Percentiles rank a stretch among this genome's conserved stretches.
Conservation (phyloP, 202 grass and related monocot species). For the Schoenoplectus triqueter region DNA sequence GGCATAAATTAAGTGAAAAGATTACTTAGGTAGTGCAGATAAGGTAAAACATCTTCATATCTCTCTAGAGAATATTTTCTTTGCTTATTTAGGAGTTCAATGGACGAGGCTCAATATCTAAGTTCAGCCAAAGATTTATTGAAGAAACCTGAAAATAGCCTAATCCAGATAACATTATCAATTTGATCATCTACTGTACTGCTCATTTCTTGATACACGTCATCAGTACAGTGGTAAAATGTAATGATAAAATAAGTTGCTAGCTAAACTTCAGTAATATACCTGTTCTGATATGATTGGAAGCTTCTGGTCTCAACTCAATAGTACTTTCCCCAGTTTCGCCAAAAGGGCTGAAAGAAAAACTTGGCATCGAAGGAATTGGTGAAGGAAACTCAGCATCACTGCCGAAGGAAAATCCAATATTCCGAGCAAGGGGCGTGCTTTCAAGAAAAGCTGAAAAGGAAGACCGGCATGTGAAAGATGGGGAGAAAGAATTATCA, state of each 20-base stretch:
- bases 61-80: background rate
- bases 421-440: slow-evolving; percentile 36
- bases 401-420: slow-evolving; percentile 58
- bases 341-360: slow-evolving; percentile 61
- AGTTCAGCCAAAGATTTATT: background rate
- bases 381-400: slow-evolving; percentile 35
- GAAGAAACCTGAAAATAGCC: background rate
- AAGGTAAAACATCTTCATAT: background rate
- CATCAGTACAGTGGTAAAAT: slow-evolving; percentile 12
- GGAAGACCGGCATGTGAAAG: slow-evolving; percentile 63
- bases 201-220: slow-evolving; percentile 18
- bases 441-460: slow-evolving; percentile 48
- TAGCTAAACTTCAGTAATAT: background rate
- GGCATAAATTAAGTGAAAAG: slow-evolving; percentile 5
- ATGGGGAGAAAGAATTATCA: slow-evolving; percentile 50
- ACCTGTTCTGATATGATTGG: slow-evolving; percentile 15
- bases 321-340: slow-evolving; percentile 33
- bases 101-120: background rate
- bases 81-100: background rate
- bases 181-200: background rate
- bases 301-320: background rate
- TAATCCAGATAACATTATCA: background rate
- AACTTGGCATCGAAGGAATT: slow-evolving; percentile 60
- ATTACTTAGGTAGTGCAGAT: background rate
- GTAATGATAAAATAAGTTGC: background rate